A percentile compares a stretch with the other conserved stretches of the same genome.
phyloP scores from a whole-genome alignment of 257 asterid genomes.

The Solanum pinnatisectum region DNA sequence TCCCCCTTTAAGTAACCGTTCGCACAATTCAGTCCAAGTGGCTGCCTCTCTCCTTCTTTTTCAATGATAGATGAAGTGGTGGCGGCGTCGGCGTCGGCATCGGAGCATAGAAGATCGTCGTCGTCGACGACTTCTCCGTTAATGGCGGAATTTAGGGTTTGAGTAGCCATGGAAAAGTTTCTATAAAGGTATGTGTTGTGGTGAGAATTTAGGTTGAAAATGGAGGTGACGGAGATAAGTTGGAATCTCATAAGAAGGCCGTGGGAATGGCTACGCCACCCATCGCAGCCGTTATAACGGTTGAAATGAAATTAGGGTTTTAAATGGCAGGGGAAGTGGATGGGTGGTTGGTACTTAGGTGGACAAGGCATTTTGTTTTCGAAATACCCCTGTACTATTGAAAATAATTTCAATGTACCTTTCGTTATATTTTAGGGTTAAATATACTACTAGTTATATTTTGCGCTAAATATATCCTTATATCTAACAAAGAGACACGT shows the following conservation, averaged over 20 bases:
- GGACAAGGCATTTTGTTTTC: background rate
- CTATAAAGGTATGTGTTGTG: background rate
- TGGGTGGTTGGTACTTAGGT: background rate
- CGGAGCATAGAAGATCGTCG: slow-evolving; percentile 41
- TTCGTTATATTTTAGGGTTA: no score
- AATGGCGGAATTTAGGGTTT: slow-evolving; percentile 18
- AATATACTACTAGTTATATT: no score
- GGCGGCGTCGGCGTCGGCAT: slow-evolving; percentile 2
- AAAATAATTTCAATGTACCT: no score
- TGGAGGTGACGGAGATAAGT: background rate
- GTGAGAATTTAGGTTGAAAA: background rate
- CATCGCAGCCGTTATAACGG: slow-evolving; percentile 18
- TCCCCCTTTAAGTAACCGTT: slow-evolving; percentile 57
- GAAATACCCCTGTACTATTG: background rate
- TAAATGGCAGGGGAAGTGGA: background rate
- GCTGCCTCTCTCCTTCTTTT: slow-evolving; percentile 4
- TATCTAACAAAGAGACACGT: no score
- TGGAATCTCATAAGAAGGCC: slow-evolving; percentile 37
- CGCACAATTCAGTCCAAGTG: slow-evolving; percentile 22
- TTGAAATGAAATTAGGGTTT: background rate
- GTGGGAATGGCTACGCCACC: background rate
- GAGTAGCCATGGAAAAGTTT: slow-evolving; percentile 41
- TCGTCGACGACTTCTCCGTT: slow-evolving; percentile 11
- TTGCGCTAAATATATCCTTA: no score
- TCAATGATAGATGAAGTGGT: background rate